phyloP scores from a whole-genome alignment of 257 asterid genomes.

The Plantago elongata region DNA sequence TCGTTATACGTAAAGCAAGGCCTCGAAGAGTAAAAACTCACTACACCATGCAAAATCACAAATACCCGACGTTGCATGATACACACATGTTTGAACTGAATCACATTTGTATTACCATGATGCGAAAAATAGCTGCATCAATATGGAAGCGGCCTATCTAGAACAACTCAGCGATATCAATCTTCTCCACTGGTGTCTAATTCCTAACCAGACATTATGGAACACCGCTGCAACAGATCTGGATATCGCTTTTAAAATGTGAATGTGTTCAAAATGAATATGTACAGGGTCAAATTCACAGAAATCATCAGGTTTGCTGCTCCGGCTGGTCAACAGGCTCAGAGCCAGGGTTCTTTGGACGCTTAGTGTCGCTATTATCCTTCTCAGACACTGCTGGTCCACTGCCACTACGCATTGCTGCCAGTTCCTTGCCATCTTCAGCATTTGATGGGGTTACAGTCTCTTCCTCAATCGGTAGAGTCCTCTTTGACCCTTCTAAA shows the following conservation, averaged over 20 bases:
- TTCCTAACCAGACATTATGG: not conserved
- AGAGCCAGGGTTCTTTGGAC: slow-evolving; percentile 26
- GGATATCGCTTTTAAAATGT: not conserved
- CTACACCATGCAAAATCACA: not conserved
- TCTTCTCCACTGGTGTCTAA: slow-evolving; percentile 1
- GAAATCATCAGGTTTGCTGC: slow-evolving; percentile 28
- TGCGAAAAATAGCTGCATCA: not conserved
- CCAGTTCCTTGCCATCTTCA: slow-evolving; percentile 54
- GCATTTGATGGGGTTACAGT: slow-evolving; percentile 25
- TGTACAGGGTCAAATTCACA: slow-evolving; percentile 20
- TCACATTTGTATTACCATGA: not conserved
- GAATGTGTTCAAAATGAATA: slow-evolving; percentile 10
- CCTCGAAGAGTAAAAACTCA: not conserved
- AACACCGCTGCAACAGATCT: slow-evolving; percentile 4
- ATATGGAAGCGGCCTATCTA: not conserved
- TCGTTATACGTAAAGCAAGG: not conserved
- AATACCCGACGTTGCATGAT: not conserved
- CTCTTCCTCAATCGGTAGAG: slow-evolving; percentile 87
- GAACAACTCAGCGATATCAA: not conserved
- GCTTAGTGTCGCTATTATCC: slow-evolving; percentile 44
- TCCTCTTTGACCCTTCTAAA: slow-evolving; percentile 89
- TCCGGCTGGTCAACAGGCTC: slow-evolving; percentile 35
- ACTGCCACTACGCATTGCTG: slow-evolving; percentile 43
- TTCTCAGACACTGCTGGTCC: slow-evolving; percentile 35
- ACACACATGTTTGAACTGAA: not conserved